A percentile compares a stretch with the other conserved stretches of the same genome.
phyloP scores from a whole-genome alignment of 352 stramenopile genomes.

The Phytophthora brassicae region DNA sequence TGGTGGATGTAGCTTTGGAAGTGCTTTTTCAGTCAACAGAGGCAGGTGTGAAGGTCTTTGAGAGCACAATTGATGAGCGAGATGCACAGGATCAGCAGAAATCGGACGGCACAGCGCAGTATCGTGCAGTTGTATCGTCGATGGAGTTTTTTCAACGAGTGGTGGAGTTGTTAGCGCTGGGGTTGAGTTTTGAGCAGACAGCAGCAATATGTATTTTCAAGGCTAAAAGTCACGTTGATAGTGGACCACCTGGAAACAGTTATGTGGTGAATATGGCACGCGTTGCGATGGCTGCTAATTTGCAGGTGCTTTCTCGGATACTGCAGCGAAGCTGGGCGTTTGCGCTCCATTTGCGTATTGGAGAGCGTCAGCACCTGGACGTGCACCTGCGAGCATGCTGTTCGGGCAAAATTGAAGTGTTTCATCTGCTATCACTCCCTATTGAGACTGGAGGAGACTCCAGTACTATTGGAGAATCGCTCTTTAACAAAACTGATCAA shows the following conservation, averaged over 20 bases:
- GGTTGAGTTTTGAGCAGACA: conserved; percentile 25
- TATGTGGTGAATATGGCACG: conserved; percentile 11
- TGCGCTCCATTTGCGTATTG: conserved; percentile 17
- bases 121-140: conserved; percentile 15
- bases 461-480: conserved; percentile 2
- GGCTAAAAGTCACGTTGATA: background rate
- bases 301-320: conserved; percentile 17
- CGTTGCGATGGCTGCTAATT: conserved; percentile 17
- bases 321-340: conserved; percentile 23
- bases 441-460: conserved; percentile 1
- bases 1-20: conserved; percentile 21
- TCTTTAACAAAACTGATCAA: conserved; percentile 20
- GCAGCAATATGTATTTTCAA: conserved; percentile 16
- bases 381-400: conserved; percentile 13
- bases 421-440: conserved; percentile 23
- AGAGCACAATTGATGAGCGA: conserved; percentile 19
- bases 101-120: conserved; percentile 26
- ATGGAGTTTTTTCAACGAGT: conserved; percentile 14
- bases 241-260: background rate
- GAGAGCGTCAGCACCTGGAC: conserved; percentile 24
- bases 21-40: conserved; percentile 11
- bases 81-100: conserved; percentile 15
- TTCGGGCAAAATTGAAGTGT: conserved; percentile 7
- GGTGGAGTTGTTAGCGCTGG: conserved; percentile 18
- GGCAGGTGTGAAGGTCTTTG: too few relatives aligned